These are phyloP conservation scores for Funneliformis geosporum DNA, from an alignment of 192 early-diverging fungal species.

Conservation along the genomic window DNA sequence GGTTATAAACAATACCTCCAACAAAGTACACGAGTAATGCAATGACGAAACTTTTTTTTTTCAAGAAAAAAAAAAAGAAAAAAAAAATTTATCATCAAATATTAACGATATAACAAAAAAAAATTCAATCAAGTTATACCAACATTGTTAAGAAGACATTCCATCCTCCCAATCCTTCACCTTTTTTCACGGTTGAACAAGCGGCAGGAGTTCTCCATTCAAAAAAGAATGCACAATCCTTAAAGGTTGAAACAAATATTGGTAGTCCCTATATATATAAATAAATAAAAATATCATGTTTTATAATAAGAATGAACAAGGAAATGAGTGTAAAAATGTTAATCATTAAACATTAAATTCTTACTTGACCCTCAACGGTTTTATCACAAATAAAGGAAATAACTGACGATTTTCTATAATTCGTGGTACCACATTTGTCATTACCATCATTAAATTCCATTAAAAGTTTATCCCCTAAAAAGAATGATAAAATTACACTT, in stretches of 20 bases:
- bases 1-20: constrained; percentile 45
- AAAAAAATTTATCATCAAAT: not conserved
- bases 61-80: not conserved
- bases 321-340: not conserved
- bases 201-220: constrained; percentile 46
- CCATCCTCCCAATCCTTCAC: constrained; percentile 19
- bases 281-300: not conserved
- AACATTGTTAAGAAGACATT: constrained; percentile 45
- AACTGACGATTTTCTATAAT: constrained; percentile 33
- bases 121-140: not conserved
- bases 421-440: constrained; percentile 13
- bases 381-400: constrained; percentile 42
- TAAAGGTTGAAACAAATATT: constrained; percentile 27
- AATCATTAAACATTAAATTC: not conserved
- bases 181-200: constrained; percentile 31
- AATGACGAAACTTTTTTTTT: constrained; percentile 35
- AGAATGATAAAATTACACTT: not conserved
- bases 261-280: constrained; percentile 35
- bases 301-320: not conserved
- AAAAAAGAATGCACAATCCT: constrained; percentile 41
- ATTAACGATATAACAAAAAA: not conserved
- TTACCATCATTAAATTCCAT: constrained; percentile 38
- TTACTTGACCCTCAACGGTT: constrained; percentile 39
- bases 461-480: constrained; percentile 37
- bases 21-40: constrained; percentile 40